phyloP scores from a whole-genome alignment of 495 filamentous ascomycete species.

The Talaromyces liani region DNA sequence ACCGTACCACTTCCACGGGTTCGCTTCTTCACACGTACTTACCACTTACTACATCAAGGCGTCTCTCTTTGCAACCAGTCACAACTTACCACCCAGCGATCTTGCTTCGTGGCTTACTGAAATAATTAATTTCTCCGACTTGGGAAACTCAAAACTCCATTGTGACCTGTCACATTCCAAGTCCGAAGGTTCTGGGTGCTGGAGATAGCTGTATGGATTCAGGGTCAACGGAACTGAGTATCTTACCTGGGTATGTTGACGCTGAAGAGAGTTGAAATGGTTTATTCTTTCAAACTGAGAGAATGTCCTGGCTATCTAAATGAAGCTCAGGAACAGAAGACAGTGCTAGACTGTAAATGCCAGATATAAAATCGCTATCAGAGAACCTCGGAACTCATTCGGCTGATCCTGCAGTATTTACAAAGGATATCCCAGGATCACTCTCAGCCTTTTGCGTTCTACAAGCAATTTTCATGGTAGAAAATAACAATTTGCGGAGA shows the following conservation, averaged over 20 bases:
- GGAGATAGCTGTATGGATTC: background rate
- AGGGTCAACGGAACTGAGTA: background rate
- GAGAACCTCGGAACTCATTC: too few relatives aligned
- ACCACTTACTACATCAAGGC: background rate
- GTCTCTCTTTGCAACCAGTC: background rate
- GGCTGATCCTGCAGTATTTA: too few relatives aligned
- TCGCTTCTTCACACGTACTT: background rate
- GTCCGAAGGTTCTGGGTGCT: background rate
- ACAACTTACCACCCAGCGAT: background rate
- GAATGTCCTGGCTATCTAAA: too few relatives aligned
- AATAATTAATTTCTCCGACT: background rate
- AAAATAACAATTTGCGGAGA: too few relatives aligned
- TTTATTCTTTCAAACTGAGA: too few relatives aligned
- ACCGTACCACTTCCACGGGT: background rate
- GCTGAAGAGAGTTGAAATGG: background rate
- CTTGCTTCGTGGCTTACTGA: background rate
- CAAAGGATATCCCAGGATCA: too few relatives aligned
- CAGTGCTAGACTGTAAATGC: background rate
- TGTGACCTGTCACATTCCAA: conserved; percentile 1
- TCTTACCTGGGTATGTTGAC: background rate
- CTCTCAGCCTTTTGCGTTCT: too few relatives aligned
- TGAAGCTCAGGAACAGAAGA: background rate
- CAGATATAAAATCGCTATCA: too few relatives aligned
- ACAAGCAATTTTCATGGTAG: too few relatives aligned
- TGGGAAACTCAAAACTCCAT: background rate